phyloP scores from a whole-genome alignment of 331 rosid species.

The Acacia pycnantha region DNA sequence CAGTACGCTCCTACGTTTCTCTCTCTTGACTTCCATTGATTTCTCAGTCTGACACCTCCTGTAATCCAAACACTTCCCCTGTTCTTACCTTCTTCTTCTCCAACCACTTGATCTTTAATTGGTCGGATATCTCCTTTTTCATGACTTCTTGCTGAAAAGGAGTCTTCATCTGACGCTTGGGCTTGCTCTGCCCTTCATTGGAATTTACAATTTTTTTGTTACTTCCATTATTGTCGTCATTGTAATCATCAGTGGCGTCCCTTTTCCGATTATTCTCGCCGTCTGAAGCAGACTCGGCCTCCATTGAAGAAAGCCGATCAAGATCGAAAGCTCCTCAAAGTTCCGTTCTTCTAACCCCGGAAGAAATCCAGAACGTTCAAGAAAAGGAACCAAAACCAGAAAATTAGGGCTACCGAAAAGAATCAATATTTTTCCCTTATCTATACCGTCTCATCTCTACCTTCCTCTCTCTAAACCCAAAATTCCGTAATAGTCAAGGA shows the following conservation, averaged over 20 bases:
- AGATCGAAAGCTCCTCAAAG: conserved; percentile 48
- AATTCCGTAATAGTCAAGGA: conserved; percentile 78
- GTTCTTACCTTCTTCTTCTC: no score
- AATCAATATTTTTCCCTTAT: conserved; percentile 19
- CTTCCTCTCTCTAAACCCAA: conserved; percentile 39
- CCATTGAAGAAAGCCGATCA: conserved; percentile 60
- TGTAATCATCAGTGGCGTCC: conserved; percentile 32
- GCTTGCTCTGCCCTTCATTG: conserved; percentile 87
- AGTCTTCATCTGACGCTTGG: conserved; percentile 99
- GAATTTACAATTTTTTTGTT: conserved; percentile 63
- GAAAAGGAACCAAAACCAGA: conserved; percentile 18
- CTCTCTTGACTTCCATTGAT: no score
- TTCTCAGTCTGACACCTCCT: no score
- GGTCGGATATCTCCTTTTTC: no score
- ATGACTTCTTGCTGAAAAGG: conserved; percentile 99
- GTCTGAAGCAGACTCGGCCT: conserved; percentile 54
- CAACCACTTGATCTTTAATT: no score
- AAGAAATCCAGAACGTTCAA: conserved; percentile 18
- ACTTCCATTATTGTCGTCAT: conserved; percentile 45
- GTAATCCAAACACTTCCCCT: no score
- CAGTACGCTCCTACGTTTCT: no score
- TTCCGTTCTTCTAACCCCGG: not conserved
- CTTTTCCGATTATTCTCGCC: conserved; percentile 54
- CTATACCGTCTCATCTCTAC: conserved; percentile 12
- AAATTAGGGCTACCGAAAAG: conserved; percentile 35